phyloP scores from a whole-genome alignment of 2,329 filamentous ascomycete species.

The Scedosporium dehoogii region DNA sequence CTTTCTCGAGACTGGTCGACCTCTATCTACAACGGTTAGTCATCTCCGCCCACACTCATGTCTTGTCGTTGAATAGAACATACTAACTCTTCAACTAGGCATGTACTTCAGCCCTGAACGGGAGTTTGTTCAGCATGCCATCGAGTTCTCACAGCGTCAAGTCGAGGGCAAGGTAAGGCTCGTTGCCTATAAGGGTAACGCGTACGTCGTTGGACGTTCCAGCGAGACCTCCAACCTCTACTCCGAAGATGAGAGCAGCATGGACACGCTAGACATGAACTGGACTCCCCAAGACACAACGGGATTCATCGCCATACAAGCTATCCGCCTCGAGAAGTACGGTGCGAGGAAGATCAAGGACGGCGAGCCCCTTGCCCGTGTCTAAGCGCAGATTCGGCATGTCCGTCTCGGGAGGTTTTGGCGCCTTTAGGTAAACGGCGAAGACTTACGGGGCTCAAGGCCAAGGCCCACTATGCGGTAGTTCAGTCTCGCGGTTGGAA shows the following conservation, averaged over 20 bases:
- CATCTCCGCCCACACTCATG: constrained; percentile 8
- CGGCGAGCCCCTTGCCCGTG: constrained; percentile 20
- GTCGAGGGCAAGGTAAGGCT: constrained; percentile 27
- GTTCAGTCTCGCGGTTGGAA: too few relatives aligned
- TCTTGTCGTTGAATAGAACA: constrained; percentile 6
- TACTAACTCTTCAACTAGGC: constrained; percentile 17
- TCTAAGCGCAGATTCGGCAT: constrained; percentile 16
- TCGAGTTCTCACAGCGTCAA: constrained; percentile 3
- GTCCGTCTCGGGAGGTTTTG: too few relatives aligned
- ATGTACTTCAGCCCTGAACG: constrained; percentile 37
- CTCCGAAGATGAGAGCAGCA: constrained; percentile 33
- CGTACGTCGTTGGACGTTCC: constrained; percentile 34
- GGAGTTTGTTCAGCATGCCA: constrained; percentile 33
- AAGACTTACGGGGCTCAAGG: too few relatives aligned
- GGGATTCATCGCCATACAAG: constrained; percentile 59
- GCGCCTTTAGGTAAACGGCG: too few relatives aligned
- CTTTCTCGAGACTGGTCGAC: constrained; percentile 37
- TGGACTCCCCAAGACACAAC: constrained; percentile 30
- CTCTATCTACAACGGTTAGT: constrained; percentile 34
- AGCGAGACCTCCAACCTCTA: constrained; percentile 40
- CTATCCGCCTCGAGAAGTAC: constrained; percentile 50
- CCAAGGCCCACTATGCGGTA: too few relatives aligned
- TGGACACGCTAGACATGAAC: constrained; percentile 35
- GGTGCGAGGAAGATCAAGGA: constrained; percentile 21
- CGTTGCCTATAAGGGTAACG: constrained; percentile 35